Percentiles rank a stretch among this genome's conserved stretches.
phyloP scores from a whole-genome alignment of 495 filamentous ascomycete species.

The Parachaetomium inaequale region DNA sequence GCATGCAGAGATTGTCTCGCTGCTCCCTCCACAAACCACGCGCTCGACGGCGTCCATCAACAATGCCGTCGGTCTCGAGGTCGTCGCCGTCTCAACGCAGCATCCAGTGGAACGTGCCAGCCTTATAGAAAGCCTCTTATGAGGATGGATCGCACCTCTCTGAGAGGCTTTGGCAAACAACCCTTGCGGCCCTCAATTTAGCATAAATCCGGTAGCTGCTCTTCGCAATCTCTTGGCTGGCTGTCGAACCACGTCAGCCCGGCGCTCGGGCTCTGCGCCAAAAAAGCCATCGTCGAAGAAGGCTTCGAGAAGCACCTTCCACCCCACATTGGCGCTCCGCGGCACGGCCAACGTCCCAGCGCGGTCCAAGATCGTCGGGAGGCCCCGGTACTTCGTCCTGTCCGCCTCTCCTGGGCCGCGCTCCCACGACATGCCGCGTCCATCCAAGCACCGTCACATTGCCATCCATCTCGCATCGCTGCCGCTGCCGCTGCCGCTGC shows the following conservation, averaged over 20 bases:
- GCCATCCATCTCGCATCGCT: too few relatives aligned
- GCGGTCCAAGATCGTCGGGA: slow-evolving; percentile 4
- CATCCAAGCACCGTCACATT: not conserved
- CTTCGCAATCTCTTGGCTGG: slow-evolving; percentile 30
- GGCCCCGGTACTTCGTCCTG: too few relatives aligned
- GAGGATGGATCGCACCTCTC: too few relatives aligned
- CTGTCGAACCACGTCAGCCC: slow-evolving; percentile 20
- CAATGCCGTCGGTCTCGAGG: too few relatives aligned
- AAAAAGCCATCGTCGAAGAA: slow-evolving; percentile 4
- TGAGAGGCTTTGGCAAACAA: slow-evolving; percentile 19
- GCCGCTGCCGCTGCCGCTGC: not conserved
- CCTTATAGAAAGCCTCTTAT: too few relatives aligned
- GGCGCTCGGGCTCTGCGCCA: slow-evolving; percentile 20
- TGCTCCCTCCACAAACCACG: not conserved
- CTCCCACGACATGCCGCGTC: slow-evolving; percentile 1
- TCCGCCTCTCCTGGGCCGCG: not conserved
- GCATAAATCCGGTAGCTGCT: slow-evolving; percentile 35
- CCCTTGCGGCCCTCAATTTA: slow-evolving; percentile 28
- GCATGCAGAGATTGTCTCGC: not conserved
- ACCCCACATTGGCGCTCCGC: slow-evolving; percentile 9
- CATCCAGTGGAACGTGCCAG: too few relatives aligned
- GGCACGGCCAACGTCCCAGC: not conserved
- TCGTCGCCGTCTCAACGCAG: too few relatives aligned
- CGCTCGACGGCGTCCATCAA: not conserved
- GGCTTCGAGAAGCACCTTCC: slow-evolving; percentile 28